These are phyloP conservation scores for Oryza meridionalis DNA, from an alignment of 176 grass and related monocot genomes.

Conservation along the genomic window DNA sequence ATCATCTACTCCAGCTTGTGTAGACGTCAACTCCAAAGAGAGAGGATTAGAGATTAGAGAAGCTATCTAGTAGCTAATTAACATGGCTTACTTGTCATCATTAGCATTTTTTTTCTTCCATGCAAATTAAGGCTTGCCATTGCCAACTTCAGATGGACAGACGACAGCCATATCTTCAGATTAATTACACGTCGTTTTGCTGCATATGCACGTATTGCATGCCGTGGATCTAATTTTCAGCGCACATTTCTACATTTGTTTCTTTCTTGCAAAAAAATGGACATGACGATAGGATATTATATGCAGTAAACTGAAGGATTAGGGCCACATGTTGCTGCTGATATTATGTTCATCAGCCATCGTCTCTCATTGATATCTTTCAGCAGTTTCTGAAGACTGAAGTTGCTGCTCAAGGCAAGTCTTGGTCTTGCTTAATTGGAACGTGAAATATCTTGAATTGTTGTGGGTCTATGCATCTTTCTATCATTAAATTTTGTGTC, in stretches of 20 bases:
- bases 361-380: not conserved
- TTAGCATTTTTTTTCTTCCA: slow-evolving; percentile 16
- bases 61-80: slow-evolving; percentile 5
- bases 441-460: not conserved
- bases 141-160: not conserved
- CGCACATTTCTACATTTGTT: not conserved
- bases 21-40: not conserved
- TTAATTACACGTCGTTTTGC: slow-evolving; percentile 19
- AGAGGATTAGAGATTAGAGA: not conserved
- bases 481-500: not conserved
- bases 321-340: not conserved
- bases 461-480: not conserved
- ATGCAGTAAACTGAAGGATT: not conserved
- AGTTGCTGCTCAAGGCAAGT: not conserved
- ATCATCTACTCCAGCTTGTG: not conserved
- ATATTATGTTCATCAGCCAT: not conserved
- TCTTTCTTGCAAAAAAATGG: not conserved
- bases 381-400: not conserved
- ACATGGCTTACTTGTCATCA: not conserved
- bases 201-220: slow-evolving; percentile 31
- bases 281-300: not conserved
- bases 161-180: not conserved
- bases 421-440: not conserved
- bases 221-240: not conserved
- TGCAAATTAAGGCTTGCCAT: slow-evolving; percentile 9